Percentiles rank a stretch among this genome's conserved stretches.
These are phyloP conservation scores for Paracoccidioides lutzii DNA, from an alignment of 2,329 filamentous ascomycete genomes.

Conservation along the genomic window DNA sequence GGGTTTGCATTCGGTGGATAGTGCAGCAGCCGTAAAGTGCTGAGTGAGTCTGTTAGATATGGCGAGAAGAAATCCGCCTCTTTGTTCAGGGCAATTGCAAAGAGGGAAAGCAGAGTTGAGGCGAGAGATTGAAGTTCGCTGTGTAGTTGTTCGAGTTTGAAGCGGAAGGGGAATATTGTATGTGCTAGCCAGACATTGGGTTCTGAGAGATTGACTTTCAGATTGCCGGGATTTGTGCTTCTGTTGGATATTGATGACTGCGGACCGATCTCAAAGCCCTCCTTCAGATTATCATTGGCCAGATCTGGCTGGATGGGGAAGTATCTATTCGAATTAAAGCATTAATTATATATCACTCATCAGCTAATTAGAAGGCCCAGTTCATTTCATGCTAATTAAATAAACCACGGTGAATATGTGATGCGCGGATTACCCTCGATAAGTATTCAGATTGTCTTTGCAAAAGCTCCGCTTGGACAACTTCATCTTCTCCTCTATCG, in stretches of 20 bases:
- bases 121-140: conserved; percentile 29
- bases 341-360: background rate
- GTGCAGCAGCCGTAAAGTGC: conserved; percentile 34
- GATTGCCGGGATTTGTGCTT: conserved; percentile 4
- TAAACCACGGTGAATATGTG: background rate
- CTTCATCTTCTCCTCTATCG: conserved; percentile 26
- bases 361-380: background rate
- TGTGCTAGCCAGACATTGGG: conserved; percentile 29
- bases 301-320: conserved; percentile 32
- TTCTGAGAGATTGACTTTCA: conserved; percentile 28
- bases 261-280: conserved; percentile 35
- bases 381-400: background rate
- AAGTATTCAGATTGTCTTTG: conserved; percentile 31
- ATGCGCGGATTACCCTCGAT: conserved; percentile 24
- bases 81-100: conserved; percentile 30
- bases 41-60: conserved; percentile 31
- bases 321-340: conserved; percentile 21
- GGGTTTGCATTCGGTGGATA: conserved; percentile 23
- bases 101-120: conserved; percentile 26
- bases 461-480: conserved; percentile 33
- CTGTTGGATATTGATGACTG: background rate
- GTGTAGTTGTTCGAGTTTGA: conserved; percentile 26
- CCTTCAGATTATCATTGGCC: conserved; percentile 32
- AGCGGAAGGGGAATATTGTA: conserved; percentile 14
- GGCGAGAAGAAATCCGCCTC: conserved; percentile 27